Evolutionary conservation across 2,329 filamentous ascomycete genomes (phyloP), one percentile per base, ranked within the genome.

Genomic region (Penicillium sp.): DNA sequence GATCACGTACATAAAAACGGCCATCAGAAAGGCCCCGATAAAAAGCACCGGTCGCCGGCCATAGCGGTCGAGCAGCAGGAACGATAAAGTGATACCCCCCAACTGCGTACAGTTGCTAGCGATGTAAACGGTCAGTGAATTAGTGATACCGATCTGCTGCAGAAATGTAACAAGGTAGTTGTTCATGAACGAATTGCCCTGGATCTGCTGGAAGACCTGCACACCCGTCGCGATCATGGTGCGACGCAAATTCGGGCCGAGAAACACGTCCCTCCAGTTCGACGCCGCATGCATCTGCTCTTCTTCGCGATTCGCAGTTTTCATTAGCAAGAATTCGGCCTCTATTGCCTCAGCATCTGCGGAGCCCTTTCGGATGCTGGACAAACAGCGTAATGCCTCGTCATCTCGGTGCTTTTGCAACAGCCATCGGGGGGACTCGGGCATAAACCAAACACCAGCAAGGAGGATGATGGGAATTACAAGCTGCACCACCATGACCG

Each of bases 111-210:
- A 33, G 21, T 33, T 50, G 47, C 21, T 23, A 9, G 33, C 33
- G 30, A 50, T 35, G 24, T 50, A 23, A 7, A 23, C 18, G 11
- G 11, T 35, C 47, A 50, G n/a, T 24, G 47, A 35, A 30, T 50
- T 50, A 11, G 28, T 23, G 30, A 50, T 35, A 11, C 47, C 47
- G 14, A 50, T 35, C 14, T 50, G 47, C 33, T 50, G 28, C 14
- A 50, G 28, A 9, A 50, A 50, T 20, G 21, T 20, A 12, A 50
- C 47, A 23, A 50, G 28, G 24, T 50, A 50, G 33, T 40, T 50
- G 30, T 50, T 50, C 28, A 50, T 50, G 24, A 50, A 50, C 6
- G 47, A 50, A 16, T 35, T 35, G 11, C 47, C 30, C 33, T 50
- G 47, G 4, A 35, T 35, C 47, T 50, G 47, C 7, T 50, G 47